Base-by-base conservation (phyloP, 352 stramenopile species). In the Phytophthora nicotianae region DNA sequence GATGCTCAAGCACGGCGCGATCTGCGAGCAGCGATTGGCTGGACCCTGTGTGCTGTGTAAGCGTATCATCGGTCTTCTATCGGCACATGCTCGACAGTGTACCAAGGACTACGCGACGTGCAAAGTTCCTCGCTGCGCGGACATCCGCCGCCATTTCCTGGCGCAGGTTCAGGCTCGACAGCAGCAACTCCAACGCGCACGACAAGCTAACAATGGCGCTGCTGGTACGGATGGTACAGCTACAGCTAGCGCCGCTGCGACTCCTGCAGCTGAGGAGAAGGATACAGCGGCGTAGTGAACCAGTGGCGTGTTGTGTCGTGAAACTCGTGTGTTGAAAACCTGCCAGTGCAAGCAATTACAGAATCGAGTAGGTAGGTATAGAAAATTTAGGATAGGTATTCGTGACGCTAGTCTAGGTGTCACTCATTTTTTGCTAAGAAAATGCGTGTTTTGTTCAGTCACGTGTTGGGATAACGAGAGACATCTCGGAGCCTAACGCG, bases 1-100 rank as follows among this genome's bases (percentile, higher is more conserved):
- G 20, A 96, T 97, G 85, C 81, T 97, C 51, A 92, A 97, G 70
- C 89, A 97, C 59, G 89, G 88, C n/a, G 75, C 77, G 2, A 83
- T 83, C 53, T 97, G 89, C 43, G 83, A 95, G 59, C 82, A 93
- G 68, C 82, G 87, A n/a, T 72, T 91, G 19, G 73, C 83, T 0
- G 87, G 87, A 2, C 86, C 86, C 1, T 97, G 89, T 37, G 80
- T 93, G 53, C 59, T 95, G 9, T 97, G 89, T 72, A 92, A 91
- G 55, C 84, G 88, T 21, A 96, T 97, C 57, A 83, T 91, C 16
- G 86, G 86, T 2, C 56, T 97, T 52, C 74, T 97, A 2, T 93
- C 79, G 4, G 83, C 87, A 0, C 89, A 97, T 41, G 86, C 88
- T 42, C 70, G 86, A 1, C 85, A 94, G 57, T 94, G 89, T 68